Evolutionary conservation across 179 eudicot genomes (phyloP).

Genomic region (Actinidia arguta): DNA sequence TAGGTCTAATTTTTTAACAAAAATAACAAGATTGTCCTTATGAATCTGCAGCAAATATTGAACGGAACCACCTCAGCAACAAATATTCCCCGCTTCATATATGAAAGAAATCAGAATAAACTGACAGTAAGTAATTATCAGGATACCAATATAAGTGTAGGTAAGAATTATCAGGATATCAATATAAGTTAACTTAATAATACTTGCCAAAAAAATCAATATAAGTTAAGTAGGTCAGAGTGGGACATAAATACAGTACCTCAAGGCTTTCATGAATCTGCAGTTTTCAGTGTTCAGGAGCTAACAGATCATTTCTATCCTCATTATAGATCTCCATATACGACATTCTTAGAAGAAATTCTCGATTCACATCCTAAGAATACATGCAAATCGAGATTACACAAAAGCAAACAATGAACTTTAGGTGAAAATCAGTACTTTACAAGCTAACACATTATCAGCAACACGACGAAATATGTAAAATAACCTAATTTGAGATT

Average conservation of each 20-base stretch:
- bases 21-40: too few relatives aligned
- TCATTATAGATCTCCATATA: conserved; percentile 98
- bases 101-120: neutral
- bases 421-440: neutral
- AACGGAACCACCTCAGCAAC: too few relatives aligned
- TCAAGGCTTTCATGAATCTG: conserved; percentile 95
- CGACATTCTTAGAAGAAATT: conserved; percentile 93
- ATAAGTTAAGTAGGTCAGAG: neutral
- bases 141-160: conserved; percentile 11
- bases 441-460: neutral
- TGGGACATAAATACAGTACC: conserved; percentile 42
- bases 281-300: conserved; percentile 87
- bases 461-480: neutral
- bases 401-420: neutral
- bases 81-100: conserved; percentile 84
- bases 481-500: neutral
- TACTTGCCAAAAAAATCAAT: too few relatives aligned
- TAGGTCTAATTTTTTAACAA: too few relatives aligned
- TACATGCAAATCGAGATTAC: conserved; percentile 2
- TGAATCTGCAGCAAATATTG: too few relatives aligned
- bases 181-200: too few relatives aligned
- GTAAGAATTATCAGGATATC: too few relatives aligned
- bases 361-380: conserved; percentile 76
- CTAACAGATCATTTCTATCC: conserved; percentile 92
- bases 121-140: conserved; percentile 1